These are phyloP conservation scores for Phellinidium pouzarii DNA, from an alignment of 1,284 basidiomycete genomes.

Conservation along the genomic window DNA sequence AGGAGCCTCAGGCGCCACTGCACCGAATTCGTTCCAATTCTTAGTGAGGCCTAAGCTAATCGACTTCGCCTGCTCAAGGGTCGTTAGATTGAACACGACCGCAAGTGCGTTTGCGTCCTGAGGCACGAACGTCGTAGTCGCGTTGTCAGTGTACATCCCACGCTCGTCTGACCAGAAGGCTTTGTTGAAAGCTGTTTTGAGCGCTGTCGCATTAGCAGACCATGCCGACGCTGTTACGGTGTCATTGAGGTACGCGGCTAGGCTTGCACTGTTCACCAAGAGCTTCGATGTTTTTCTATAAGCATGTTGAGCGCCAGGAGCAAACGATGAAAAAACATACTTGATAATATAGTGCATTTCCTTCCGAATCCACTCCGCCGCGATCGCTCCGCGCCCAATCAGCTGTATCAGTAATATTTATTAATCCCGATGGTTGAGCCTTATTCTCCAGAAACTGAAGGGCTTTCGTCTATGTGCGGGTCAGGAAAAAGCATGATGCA, in stretches of 20 bases:
- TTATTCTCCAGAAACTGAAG: slow-evolving; percentile 38
- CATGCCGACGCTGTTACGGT: slow-evolving; percentile 29
- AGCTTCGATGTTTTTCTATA: slow-evolving; percentile 33
- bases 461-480: slow-evolving; percentile 32
- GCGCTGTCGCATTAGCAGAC: slow-evolving; percentile 34
- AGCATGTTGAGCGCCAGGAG: background rate
- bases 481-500: background rate
- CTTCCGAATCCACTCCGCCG: slow-evolving; percentile 41
- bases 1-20: slow-evolving; percentile 42
- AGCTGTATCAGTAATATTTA: slow-evolving; percentile 39
- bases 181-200: slow-evolving; percentile 38
- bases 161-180: slow-evolving; percentile 37
- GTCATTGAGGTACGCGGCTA: slow-evolving; percentile 37
- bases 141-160: slow-evolving; percentile 45
- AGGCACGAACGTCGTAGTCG: slow-evolving; percentile 36
- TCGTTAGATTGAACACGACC: slow-evolving; percentile 42
- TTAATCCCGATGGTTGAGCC: slow-evolving; percentile 38
- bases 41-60: slow-evolving; percentile 38
- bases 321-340: slow-evolving; percentile 23
- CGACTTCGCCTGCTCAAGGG: slow-evolving; percentile 33
- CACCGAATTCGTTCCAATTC: slow-evolving; percentile 45
- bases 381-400: slow-evolving; percentile 46
- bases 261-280: slow-evolving; percentile 39
- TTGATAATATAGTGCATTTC: slow-evolving; percentile 43
- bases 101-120: slow-evolving; percentile 48